A percentile compares a stretch with the other conserved stretches of the same genome.
Conservation (phyloP, 2,329 filamentous ascomycete genomes). For the Botryosphaeria dothidea region DNA sequence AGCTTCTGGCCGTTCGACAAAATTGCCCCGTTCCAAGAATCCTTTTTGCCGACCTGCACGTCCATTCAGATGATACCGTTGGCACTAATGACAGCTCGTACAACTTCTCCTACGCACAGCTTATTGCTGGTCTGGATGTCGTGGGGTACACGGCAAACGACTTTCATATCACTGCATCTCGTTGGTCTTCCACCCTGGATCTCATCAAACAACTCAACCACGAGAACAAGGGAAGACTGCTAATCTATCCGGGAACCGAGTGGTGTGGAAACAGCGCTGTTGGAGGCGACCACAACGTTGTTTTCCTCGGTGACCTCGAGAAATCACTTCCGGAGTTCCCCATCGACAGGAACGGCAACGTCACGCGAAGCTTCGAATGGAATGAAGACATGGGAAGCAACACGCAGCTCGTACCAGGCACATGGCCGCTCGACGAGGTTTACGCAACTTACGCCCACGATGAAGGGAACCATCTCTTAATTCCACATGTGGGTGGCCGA, state of each 20-base stretch:
- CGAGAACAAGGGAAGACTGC: conserved; percentile 23
- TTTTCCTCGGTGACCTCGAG: conserved; percentile 35
- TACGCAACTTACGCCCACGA: conserved; percentile 40
- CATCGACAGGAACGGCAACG: conserved; percentile 33
- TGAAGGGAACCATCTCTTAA: conserved; percentile 34
- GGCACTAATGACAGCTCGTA: conserved; percentile 39
- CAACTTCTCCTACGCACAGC: conserved; percentile 40
- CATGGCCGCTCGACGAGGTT: conserved; percentile 41
- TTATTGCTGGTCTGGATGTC: conserved; percentile 39
- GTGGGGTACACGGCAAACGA: conserved; percentile 43
- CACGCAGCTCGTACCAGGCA: conserved; percentile 32
- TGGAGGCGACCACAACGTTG: conserved; percentile 34
- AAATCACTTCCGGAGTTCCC: conserved; percentile 31
- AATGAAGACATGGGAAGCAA: conserved; percentile 35
- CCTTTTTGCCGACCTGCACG: conserved; percentile 38
- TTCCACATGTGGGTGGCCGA: conserved; percentile 40
- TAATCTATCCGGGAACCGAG: conserved; percentile 38
- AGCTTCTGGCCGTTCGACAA: conserved; percentile 21
- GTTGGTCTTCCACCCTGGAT: conserved; percentile 31
- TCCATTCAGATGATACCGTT: conserved; percentile 42
- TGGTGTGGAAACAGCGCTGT: conserved; percentile 41
- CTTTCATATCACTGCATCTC: conserved; percentile 38
- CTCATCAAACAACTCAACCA: conserved; percentile 28
- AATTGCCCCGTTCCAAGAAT: conserved; percentile 26
- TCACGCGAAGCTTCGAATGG: conserved; percentile 41